Evolutionary conservation across 2,329 filamentous ascomycete genomes (phyloP), one percentile per base, ranked within the genome.

Genomic region (Echinosphaeria canescens): DNA sequence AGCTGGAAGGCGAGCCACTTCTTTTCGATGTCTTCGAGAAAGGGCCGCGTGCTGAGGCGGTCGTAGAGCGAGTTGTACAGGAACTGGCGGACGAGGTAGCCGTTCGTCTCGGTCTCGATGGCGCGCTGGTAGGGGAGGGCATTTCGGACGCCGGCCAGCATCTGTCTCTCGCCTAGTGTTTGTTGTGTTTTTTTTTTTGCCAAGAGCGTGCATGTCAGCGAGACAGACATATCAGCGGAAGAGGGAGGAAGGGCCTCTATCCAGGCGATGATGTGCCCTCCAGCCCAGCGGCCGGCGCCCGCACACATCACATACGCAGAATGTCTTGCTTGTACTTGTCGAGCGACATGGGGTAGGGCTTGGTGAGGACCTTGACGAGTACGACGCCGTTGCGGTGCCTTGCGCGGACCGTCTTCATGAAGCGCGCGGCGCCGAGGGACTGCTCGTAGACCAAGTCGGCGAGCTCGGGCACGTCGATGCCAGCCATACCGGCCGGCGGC

Each of bases 1-100:
- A 98, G 63, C 52, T 98, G 88, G 40, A 92, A 98, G 0, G 85
- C 79, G 27, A 98, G 64, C 88, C 88, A 98, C 54, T 91, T 93
- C 61, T 93, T 95, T 49, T 98, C 88, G 36, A 98, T 88, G 36
- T 91, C 80, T 49, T 98, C 90, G 8, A 95, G 58, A 39, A 98
- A 98, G 0, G 88, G 90, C 6, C 90, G 71, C 7, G 88, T 98
- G 49, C 88, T 91, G 49, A 98, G 70, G 28, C 88, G 78, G 52
- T 98, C 88, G 52, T 98, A 98, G 4, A 98, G 63, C 14, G 88
- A 95, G 56, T 78, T 93, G 50, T 95, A 88, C 32, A 95, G 71
- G 45, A 79, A 95, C 49, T 95, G 90, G 27, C 88, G 75, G 30
- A 93, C 80, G 13, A 98, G 65, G 44, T 91, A 92, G 25, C 84